A percentile compares a stretch with the other conserved stretches of the same genome.
These are phyloP conservation scores for Quercus alba DNA, from an alignment of 306 rosid genomes.

Conservation along the genomic window DNA sequence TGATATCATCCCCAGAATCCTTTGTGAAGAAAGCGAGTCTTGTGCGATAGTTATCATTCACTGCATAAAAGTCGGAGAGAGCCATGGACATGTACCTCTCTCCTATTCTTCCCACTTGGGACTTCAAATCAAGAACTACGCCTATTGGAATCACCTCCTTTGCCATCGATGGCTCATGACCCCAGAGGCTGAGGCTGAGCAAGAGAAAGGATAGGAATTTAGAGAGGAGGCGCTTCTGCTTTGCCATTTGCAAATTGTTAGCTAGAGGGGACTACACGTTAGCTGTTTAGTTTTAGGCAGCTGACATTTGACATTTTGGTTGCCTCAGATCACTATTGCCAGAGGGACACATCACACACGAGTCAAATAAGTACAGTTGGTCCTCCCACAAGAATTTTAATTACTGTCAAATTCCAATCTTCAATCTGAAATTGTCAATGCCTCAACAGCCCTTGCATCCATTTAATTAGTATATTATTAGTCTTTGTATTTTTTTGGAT, in stretches of 20 bases:
- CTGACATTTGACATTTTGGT: too few species aligned
- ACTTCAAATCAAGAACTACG: conserved; percentile 19
- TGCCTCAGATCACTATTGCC: too few species aligned
- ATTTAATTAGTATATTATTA: too few species aligned
- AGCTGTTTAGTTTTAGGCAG: too few species aligned
- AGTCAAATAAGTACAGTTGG: too few species aligned
- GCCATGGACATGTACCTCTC: conserved; percentile 23
- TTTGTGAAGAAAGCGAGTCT: neutral
- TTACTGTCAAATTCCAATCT: too few species aligned
- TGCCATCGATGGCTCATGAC: neutral
- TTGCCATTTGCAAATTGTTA: neutral
- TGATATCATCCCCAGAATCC: conserved; percentile 11
- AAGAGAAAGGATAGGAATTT: neutral
- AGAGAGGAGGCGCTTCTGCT: neutral
- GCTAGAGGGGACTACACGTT: too few species aligned
- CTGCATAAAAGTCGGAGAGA: conserved; percentile 14
- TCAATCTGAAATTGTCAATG: too few species aligned
- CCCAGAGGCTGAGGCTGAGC: neutral
- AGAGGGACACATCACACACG: too few species aligned
- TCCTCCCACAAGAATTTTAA: too few species aligned
- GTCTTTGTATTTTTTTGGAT: too few species aligned
- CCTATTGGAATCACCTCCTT: conserved; percentile 19
- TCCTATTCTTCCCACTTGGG: conserved; percentile 2
- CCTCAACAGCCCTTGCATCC: too few species aligned
- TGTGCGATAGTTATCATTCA: conserved; percentile 9